These are phyloP conservation scores for Chrysochromulina parva DNA, from an alignment of 78 protist genomes.

Conservation along the genomic window DNA sequence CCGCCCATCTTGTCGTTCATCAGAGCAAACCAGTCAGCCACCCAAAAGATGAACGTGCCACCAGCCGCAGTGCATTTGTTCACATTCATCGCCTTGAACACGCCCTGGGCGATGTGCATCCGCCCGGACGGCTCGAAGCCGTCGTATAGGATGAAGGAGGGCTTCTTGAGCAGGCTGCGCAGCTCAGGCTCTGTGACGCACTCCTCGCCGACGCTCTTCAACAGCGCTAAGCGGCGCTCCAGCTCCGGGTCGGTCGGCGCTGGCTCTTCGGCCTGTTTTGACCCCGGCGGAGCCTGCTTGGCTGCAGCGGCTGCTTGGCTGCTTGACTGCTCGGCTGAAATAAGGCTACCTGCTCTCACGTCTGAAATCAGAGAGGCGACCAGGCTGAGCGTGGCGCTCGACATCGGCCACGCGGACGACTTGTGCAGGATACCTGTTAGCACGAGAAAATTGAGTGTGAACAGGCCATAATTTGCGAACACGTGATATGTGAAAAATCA, in stretches of 20 bases:
- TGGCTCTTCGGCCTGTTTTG: too few relatives aligned
- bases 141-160: conserved; percentile 83
- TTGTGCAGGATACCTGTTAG: too few relatives aligned
- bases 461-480: too few relatives aligned
- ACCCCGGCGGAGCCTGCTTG: too few relatives aligned
- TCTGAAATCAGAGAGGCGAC: too few relatives aligned
- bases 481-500: too few relatives aligned
- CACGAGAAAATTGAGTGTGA: too few relatives aligned
- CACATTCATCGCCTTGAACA: conserved; percentile 95
- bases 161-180: conserved; percentile 79
- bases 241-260: background rate
- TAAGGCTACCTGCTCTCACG: too few relatives aligned
- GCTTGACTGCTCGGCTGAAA: too few relatives aligned
- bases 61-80: conserved; percentile 92
- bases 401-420: too few relatives aligned
- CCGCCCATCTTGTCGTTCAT: conserved; percentile 99
- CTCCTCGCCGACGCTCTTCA: conserved; percentile 89
- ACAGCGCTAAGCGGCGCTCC: background rate
- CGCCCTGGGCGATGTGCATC: conserved; percentile 99
- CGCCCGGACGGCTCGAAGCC: conserved; percentile 99
- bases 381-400: too few relatives aligned
- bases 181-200: conserved; percentile 84
- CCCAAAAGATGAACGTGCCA: conserved; percentile 92
- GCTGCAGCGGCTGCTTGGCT: too few relatives aligned
- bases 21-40: conserved; percentile 99